A percentile compares a stretch with the other conserved stretches of the same genome.
These are phyloP conservation scores for Ceratocystis smalleyi DNA, from an alignment of 2,329 filamentous ascomycete species.

Conservation along the genomic window DNA sequence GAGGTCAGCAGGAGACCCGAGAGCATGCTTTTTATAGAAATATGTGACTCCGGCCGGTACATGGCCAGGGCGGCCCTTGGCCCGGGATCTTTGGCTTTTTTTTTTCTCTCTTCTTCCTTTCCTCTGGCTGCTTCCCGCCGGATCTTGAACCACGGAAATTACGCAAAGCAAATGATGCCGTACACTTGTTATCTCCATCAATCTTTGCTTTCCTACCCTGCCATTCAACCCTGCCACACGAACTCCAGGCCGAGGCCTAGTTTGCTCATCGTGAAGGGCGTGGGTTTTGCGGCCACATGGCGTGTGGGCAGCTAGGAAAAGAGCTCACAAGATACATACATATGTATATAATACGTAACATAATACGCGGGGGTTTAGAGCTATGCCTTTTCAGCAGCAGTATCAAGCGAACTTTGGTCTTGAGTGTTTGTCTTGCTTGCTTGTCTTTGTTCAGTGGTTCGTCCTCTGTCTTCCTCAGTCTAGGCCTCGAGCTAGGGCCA, in stretches of 20 bases:
- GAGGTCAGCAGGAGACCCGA: neutral
- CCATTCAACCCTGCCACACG: no score
- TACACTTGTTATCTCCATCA: neutral
- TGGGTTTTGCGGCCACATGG: neutral
- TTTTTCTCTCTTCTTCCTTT: neutral
- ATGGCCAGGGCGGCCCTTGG: neutral
- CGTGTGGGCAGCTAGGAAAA: neutral
- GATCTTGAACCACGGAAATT: neutral
- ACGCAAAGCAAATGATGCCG: neutral
- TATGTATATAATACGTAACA: neutral
- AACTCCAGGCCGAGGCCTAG: neutral
- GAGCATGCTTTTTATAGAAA: conserved; percentile 1
- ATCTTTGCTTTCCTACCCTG: no score
- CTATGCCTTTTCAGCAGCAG: neutral
- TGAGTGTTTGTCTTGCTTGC: neutral
- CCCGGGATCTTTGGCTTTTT: neutral
- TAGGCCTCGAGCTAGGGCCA: neutral
- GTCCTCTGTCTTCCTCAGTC: neutral
- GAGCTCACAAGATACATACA: no score
- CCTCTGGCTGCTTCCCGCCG: neutral
- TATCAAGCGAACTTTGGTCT: neutral
- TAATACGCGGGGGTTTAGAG: no score
- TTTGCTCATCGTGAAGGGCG: neutral
- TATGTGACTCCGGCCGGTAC: neutral
- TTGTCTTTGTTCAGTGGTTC: neutral